A percentile compares a stretch with the other conserved stretches of the same genome.
These are phyloP conservation scores for Apiospora malaysiana DNA, from an alignment of 2,329 filamentous ascomycete genomes.

Conservation along the genomic window DNA sequence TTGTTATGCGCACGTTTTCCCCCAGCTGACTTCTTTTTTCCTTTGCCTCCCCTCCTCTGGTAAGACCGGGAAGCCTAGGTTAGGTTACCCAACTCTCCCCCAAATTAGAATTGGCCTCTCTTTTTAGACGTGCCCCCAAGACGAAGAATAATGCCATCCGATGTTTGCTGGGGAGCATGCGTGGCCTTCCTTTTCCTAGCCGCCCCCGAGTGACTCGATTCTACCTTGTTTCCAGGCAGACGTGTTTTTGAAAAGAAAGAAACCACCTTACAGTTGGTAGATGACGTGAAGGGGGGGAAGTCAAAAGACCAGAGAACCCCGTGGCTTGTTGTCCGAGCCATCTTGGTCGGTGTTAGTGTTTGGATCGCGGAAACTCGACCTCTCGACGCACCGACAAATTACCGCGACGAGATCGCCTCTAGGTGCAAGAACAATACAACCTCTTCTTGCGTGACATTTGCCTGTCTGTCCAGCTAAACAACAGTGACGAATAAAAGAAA, in stretches of 20 bases:
- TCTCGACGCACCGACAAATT: not conserved
- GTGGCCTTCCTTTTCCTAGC: constrained; percentile 12
- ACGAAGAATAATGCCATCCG: constrained; percentile 13
- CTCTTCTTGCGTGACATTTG: constrained; percentile 10
- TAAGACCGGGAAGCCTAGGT: constrained; percentile 14
- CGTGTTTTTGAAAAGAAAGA: not conserved
- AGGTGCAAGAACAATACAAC: constrained; percentile 14
- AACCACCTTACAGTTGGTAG: not conserved
- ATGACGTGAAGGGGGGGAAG: constrained; percentile 12
- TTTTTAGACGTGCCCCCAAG: not conserved
- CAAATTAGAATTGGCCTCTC: constrained; percentile 7
- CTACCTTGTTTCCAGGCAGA: not conserved
- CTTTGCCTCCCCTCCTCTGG: not conserved
- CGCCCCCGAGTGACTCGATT: not conserved
- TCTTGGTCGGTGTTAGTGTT: not conserved
- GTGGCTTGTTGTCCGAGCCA: not conserved
- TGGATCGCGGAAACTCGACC: not conserved
- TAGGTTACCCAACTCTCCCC: constrained; percentile 17
- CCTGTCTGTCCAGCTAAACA: constrained; percentile 15
- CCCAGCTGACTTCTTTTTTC: constrained; percentile 1
- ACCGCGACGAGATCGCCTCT: not conserved
- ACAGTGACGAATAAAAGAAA: not conserved
- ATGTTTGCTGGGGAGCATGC: constrained; percentile 9
- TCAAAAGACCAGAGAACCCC: not conserved
- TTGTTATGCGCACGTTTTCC: not conserved